phyloP scores from a whole-genome alignment of 306 rosid species.

The Prunus campanulata region DNA sequence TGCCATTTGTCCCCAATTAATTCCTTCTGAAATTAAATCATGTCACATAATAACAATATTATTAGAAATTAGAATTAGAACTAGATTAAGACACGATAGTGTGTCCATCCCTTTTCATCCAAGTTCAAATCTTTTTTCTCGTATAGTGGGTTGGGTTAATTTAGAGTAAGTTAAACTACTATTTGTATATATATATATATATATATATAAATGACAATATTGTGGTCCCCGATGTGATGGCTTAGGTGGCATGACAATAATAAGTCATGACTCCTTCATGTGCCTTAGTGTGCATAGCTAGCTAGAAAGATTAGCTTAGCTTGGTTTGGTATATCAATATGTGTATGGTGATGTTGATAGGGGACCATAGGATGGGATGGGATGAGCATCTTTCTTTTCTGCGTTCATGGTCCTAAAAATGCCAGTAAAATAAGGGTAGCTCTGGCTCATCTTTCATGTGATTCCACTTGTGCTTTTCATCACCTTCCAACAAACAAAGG shows the following conservation, averaged over 20 bases:
- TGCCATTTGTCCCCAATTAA: constrained; percentile 46
- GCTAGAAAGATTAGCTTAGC: background rate
- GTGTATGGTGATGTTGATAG: constrained; percentile 41
- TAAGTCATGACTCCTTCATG: constrained; percentile 27
- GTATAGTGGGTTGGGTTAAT: too few relatives aligned
- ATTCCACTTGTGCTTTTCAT: background rate
- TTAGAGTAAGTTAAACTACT: too few relatives aligned
- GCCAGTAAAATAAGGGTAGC: background rate
- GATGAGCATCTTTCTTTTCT: constrained; percentile 5
- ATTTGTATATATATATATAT: too few relatives aligned
- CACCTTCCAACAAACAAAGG: background rate
- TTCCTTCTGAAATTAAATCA: constrained; percentile 33
- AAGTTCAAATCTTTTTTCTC: too few relatives aligned
- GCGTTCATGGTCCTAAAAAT: constrained; percentile 30
- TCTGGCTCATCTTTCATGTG: background rate
- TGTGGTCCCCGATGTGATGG: constrained; percentile 41
- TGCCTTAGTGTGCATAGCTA: background rate
- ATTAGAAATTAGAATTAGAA: too few relatives aligned
- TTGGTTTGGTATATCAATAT: constrained; percentile 20
- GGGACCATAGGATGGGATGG: constrained; percentile 54
- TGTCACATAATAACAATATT: background rate
- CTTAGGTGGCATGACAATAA: constrained; percentile 58
- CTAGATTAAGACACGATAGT: background rate
- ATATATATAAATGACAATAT: too few relatives aligned
- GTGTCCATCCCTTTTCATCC: too few relatives aligned